Conservation (phyloP, 2,329 filamentous ascomycete species). For the Aspergillus tamarii region DNA sequence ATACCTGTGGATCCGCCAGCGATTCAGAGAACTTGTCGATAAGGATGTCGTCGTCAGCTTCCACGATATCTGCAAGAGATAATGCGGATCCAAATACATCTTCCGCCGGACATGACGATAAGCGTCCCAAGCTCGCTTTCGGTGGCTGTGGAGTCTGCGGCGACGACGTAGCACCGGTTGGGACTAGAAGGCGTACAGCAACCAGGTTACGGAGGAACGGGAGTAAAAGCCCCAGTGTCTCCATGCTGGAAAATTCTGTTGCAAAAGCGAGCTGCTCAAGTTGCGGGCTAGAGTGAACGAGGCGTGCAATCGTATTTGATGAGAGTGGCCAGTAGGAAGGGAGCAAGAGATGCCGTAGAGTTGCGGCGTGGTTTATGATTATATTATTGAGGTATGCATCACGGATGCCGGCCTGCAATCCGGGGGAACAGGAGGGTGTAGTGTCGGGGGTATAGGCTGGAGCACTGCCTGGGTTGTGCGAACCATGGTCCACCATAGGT, state of each 20-base stretch:
- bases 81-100: slow-evolving; percentile 20
- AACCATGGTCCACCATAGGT: slow-evolving; percentile 25
- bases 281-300: slow-evolving; percentile 59
- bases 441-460: slow-evolving; percentile 28
- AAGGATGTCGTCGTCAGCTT: slow-evolving; percentile 40
- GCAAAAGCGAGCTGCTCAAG: slow-evolving; percentile 62
- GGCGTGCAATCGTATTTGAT: slow-evolving; percentile 50
- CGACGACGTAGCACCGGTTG: slow-evolving; percentile 27
- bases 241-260: slow-evolving; percentile 45
- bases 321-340: slow-evolving; percentile 59
- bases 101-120: neutral
- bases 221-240: slow-evolving; percentile 42
- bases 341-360: slow-evolving; percentile 60
- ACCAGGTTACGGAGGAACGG: slow-evolving; percentile 45
- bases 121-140: slow-evolving; percentile 6
- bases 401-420: slow-evolving; percentile 38
- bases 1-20: slow-evolving; percentile 38
- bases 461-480: slow-evolving; percentile 20
- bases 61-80: slow-evolving; percentile 39
- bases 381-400: slow-evolving; percentile 57
- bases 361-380: slow-evolving; percentile 54
- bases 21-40: slow-evolving; percentile 33
- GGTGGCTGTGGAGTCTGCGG: slow-evolving; percentile 4
- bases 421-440: slow-evolving; percentile 28
- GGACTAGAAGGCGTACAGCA: slow-evolving; percentile 46